These are phyloP conservation scores for Chaetomiaceae sp. DNA, from an alignment of 2,329 filamentous ascomycete genomes.

Conservation along the genomic window DNA sequence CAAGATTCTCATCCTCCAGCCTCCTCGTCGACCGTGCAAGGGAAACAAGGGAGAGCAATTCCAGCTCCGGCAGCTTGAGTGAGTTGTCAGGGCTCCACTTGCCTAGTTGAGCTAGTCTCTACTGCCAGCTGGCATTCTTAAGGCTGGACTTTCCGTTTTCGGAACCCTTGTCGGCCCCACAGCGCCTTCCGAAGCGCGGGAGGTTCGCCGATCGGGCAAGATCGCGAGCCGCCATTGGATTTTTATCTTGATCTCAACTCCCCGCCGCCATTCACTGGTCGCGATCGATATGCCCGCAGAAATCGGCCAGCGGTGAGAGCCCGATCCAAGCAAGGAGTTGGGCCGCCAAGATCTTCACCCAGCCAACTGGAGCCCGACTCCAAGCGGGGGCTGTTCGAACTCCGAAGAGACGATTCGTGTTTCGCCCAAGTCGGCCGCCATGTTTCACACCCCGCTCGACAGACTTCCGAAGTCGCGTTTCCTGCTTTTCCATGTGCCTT, in stretches of 20 bases:
- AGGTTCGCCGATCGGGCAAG: conserved; percentile 9
- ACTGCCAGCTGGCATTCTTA: too few species aligned
- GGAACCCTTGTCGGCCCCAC: neutral
- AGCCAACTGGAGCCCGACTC: neutral
- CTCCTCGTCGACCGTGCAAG: too few species aligned
- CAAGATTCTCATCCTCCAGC: too few species aligned
- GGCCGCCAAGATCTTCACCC: neutral
- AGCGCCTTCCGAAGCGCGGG: neutral
- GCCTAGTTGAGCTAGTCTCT: too few species aligned
- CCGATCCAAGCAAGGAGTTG: neutral
- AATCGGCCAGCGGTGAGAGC: neutral
- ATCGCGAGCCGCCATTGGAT: neutral
- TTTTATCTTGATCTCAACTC: neutral
- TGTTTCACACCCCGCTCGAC: conserved; percentile 8
- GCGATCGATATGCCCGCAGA: neutral
- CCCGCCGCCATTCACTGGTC: neutral
- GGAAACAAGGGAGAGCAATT: too few species aligned
- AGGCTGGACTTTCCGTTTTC: neutral
- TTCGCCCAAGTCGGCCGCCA: neutral
- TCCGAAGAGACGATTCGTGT: neutral
- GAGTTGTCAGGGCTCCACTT: too few species aligned
- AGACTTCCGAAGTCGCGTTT: neutral
- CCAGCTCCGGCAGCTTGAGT: neutral
- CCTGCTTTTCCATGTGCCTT: neutral
- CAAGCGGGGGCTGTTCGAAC: neutral